A percentile compares a stretch with the other conserved stretches of the same genome.
Conservation (phyloP, 352 stramenopile species). For the Pythium aphanidermatum region DNA sequence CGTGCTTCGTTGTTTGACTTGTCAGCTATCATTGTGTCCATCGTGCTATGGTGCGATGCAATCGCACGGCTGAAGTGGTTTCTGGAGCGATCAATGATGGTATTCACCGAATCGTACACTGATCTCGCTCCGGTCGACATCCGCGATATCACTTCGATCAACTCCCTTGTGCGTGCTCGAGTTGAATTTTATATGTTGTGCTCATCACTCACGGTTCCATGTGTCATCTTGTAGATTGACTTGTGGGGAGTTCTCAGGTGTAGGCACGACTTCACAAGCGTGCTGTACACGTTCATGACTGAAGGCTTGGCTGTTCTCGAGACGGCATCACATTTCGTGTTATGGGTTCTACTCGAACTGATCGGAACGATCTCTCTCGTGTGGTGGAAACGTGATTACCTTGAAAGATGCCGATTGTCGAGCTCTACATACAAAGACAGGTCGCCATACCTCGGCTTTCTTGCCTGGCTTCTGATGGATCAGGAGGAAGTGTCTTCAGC, state of each 20-base stretch:
- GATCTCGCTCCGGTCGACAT: constrained; percentile 49
- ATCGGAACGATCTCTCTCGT: constrained; percentile 29
- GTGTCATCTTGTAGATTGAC: constrained; percentile 12
- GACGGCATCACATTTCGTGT: constrained; percentile 29
- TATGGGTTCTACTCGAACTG: constrained; percentile 27
- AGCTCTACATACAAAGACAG: too few species aligned
- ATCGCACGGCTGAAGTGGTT: constrained; percentile 10
- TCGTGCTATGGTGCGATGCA: constrained; percentile 16
- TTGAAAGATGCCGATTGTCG: constrained; percentile 1
- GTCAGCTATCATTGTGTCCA: constrained; percentile 1
- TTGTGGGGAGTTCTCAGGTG: constrained; percentile 42
- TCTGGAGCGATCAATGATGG: constrained; percentile 13
- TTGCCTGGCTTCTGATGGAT: too few species aligned
- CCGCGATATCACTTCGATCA: constrained; percentile 38
- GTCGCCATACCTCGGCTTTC: too few species aligned
- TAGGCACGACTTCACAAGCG: constrained; percentile 29
- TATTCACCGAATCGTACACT: constrained; percentile 62
- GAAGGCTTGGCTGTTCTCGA: constrained; percentile 28
- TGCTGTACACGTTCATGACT: constrained; percentile 34
- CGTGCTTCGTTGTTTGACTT: constrained; percentile 12
- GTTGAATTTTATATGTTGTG: background rate
- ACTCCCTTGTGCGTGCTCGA: constrained; percentile 20
- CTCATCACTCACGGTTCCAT: background rate
- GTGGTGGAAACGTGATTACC: constrained; percentile 24
- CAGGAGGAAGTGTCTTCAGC: too few species aligned